A percentile compares a stretch with the other conserved stretches of the same genome.
These are phyloP conservation scores for Lentinula sp. DNA, from an alignment of 768 basidiomycete species.

Conservation along the genomic window DNA sequence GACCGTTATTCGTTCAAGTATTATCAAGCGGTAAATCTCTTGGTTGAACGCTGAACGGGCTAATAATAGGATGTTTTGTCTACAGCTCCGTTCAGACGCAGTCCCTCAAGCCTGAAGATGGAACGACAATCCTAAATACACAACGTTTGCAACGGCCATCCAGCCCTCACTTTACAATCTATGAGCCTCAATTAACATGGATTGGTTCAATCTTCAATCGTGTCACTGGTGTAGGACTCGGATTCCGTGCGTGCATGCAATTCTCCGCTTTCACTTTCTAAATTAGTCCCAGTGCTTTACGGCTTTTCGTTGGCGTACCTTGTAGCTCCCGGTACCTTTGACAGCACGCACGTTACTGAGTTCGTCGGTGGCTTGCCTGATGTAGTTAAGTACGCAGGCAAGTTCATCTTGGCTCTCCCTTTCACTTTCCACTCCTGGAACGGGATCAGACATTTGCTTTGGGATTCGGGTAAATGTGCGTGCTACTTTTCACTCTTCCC, in stretches of 20 bases:
- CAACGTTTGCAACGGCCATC: slow-evolving; percentile 87
- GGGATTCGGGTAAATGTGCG: slow-evolving; percentile 68
- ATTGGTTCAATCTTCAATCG: slow-evolving; percentile 82
- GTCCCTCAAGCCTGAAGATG: slow-evolving; percentile 55
- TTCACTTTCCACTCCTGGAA: slow-evolving; percentile 71
- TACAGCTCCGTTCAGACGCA: slow-evolving; percentile 47
- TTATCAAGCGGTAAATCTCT: not conserved
- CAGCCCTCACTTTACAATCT: slow-evolving; percentile 95
- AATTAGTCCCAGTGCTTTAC: slow-evolving; percentile 77
- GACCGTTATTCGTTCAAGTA: not conserved
- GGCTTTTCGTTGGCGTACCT: slow-evolving; percentile 63
- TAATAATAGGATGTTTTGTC: no score
- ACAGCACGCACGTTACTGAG: slow-evolving; percentile 56
- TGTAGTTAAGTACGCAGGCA: slow-evolving; percentile 49
- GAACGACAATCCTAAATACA: slow-evolving; percentile 67
- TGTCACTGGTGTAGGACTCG: slow-evolving; percentile 75
- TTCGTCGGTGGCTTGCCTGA: slow-evolving; percentile 47
- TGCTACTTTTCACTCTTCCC: slow-evolving; percentile 8
- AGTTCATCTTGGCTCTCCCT: slow-evolving; percentile 54
- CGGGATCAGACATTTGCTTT: slow-evolving; percentile 62
- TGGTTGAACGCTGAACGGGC: not conserved
- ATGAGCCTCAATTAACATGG: slow-evolving; percentile 94
- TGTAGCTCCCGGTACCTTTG: slow-evolving; percentile 52
- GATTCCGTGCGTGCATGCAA: slow-evolving; percentile 51
- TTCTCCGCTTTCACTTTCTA: slow-evolving; percentile 21